Evolutionary conservation across 2,329 filamentous ascomycete species (phyloP).

Genomic region (Claviceps sp.): DNA sequence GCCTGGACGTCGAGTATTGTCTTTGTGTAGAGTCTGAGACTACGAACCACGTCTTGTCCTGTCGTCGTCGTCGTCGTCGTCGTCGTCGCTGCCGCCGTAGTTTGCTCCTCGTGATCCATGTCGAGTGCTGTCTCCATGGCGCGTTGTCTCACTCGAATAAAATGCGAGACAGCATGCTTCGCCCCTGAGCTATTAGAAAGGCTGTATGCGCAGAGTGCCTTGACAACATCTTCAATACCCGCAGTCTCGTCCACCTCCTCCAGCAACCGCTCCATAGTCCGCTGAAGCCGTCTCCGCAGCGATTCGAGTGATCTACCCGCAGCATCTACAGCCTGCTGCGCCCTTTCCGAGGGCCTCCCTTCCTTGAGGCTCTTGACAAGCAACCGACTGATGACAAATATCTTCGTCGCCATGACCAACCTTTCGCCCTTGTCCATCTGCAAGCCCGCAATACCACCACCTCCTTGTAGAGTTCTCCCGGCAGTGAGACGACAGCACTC

Average conservation of each 20-base stretch:
- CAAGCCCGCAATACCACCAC: conserved; percentile 15
- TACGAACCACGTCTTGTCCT: conserved; percentile 39
- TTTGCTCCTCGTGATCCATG: conserved; percentile 27
- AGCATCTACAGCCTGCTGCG: conserved; percentile 36
- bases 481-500: conserved; percentile 37
- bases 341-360: conserved; percentile 18
- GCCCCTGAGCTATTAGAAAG: conserved; percentile 69
- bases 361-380: conserved; percentile 61
- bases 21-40: conserved; percentile 59
- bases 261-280: conserved; percentile 56
- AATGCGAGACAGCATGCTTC: conserved; percentile 65
- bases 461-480: conserved; percentile 33
- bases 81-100: conserved; percentile 23
- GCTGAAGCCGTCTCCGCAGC: conserved; percentile 49
- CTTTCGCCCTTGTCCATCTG: conserved; percentile 30
- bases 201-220: conserved; percentile 70
- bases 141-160: conserved; percentile 58
- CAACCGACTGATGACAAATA: conserved; percentile 62
- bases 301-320: conserved; percentile 50
- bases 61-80: conserved; percentile 22
- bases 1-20: conserved; percentile 68
- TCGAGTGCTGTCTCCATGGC: conserved; percentile 53
- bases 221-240: conserved; percentile 44
- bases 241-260: conserved; percentile 43
- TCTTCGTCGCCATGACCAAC: conserved; percentile 50